These are phyloP conservation scores for Lobosporangium transversale DNA, from an alignment of 192 early-diverging fungal genomes.

Conservation along the genomic window DNA sequence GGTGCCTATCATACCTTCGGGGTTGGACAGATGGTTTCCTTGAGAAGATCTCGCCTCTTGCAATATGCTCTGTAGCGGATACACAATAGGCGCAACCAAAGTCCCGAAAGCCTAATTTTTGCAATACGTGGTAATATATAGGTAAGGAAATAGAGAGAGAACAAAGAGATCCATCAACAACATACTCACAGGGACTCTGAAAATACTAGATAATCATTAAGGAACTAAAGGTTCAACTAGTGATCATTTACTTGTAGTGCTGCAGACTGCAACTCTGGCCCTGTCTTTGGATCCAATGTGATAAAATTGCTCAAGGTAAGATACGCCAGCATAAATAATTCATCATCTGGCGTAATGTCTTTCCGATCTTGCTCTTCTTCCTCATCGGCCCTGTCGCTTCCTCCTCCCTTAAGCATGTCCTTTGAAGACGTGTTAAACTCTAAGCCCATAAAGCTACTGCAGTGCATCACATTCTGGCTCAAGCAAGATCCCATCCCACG, in stretches of 20 bases:
- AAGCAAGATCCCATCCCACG: constrained; percentile 19
- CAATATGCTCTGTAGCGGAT: constrained; percentile 29
- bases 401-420: too few relatives aligned
- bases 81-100: constrained; percentile 23
- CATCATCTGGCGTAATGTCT: constrained; percentile 38
- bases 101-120: constrained; percentile 19
- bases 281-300: constrained; percentile 16
- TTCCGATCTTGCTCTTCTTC: constrained; percentile 9
- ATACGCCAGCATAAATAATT: constrained; percentile 27
- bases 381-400: not conserved
- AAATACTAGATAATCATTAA: too few relatives aligned
- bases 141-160: not conserved
- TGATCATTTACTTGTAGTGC: not conserved
- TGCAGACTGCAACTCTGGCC: constrained; percentile 18
- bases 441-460: constrained; percentile 26
- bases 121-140: not conserved
- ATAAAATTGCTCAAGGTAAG: constrained; percentile 31
- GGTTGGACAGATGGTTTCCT: constrained; percentile 3
- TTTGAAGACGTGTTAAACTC: constrained; percentile 5
- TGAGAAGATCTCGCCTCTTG: constrained; percentile 28
- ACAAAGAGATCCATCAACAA: not conserved
- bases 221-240: too few relatives aligned
- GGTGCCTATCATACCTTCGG: constrained; percentile 7
- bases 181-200: too few relatives aligned
- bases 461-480: constrained; percentile 20